Evolutionary conservation across 73 alveolate genomes (phyloP), one percentile per base, ranked within the genome.

Genomic region (Paramecium caudatum): DNA sequence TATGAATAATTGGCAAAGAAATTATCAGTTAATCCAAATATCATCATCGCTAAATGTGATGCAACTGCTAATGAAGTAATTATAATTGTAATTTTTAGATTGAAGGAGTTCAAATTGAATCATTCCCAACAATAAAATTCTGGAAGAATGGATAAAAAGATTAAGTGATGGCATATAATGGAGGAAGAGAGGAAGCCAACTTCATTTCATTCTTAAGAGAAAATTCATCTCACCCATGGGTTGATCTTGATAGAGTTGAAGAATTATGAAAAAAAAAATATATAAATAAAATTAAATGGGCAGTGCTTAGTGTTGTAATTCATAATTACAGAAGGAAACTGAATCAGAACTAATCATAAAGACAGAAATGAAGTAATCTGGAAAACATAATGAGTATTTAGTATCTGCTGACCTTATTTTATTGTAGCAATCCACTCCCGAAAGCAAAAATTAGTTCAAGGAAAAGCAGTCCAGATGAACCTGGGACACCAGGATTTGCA

Each of bases 81-180:
- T 45, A 82, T 37, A 13, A 84, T 78, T 33, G 41, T 78, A 12
- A 91, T 82, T 37, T 47, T 84, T 61, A 61, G 69, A 84, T 68
- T 33, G 94, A 93, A 82, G 95, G 91, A 45, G 95, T 86, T 43
- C n/a, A 48, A 68, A 80, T 98, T 48, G 83, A 92, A 90, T 99
- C 98, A 36, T 98, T 91, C 97, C 99, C 99, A 27, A 98, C 99
- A 47, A 83, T 97, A 55, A 93, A 91, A 91, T 94, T 96, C 95
- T 85, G 46, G 33, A 70, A 86, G 61, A 86, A 86, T 39, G 93
- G 93, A 34, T 43, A 86, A 50, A 86, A 86, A 34, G 68, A 62
- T 41, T 6, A 70, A 27, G 47, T 78, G 5, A 63, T 63, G 4
- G 93, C 46, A 10, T 86, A 62, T 78, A 55, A 23, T 25, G 85